Conservation (phyloP, 257 asterid species). For the Rubia yunnanensis region DNA sequence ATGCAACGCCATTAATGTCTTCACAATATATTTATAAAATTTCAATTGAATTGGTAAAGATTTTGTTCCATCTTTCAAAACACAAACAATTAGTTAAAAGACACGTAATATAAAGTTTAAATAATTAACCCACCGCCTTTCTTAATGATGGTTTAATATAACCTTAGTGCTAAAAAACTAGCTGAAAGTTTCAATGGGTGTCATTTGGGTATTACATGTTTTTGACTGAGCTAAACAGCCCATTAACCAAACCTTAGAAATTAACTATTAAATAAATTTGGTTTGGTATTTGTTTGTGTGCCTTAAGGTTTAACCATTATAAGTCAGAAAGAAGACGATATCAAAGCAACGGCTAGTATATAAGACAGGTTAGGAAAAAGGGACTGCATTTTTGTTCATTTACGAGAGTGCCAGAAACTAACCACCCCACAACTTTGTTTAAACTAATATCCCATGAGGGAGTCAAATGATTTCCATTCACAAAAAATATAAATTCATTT, state of each 20-base stretch:
- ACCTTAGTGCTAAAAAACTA: not conserved
- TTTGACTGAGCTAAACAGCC: not conserved
- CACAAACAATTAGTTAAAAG: too few species aligned
- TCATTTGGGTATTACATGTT: not conserved
- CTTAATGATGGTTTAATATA: not conserved
- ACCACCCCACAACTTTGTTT: not conserved
- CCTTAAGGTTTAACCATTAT: slow-evolving; percentile 18
- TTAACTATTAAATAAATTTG: not conserved
- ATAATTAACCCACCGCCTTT: not conserved
- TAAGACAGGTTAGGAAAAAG: not conserved
- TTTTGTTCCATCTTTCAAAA: too few species aligned
- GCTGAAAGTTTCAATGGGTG: not conserved
- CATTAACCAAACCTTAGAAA: not conserved
- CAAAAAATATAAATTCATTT: not conserved
- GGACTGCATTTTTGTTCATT: not conserved
- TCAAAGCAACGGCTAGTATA: slow-evolving; percentile 12
- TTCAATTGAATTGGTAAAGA: not conserved
- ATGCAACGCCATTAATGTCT: not conserved
- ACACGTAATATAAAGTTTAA: not conserved
- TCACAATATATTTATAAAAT: too few species aligned
- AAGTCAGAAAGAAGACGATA: slow-evolving; percentile 37
- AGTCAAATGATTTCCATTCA: not conserved
- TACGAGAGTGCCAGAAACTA: slow-evolving; percentile 4
- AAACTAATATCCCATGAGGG: not conserved
- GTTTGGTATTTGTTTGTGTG: not conserved